These are phyloP conservation scores for Hylodesmum podocarpum DNA, from an alignment of 306 rosid genomes.

Conservation along the genomic window DNA sequence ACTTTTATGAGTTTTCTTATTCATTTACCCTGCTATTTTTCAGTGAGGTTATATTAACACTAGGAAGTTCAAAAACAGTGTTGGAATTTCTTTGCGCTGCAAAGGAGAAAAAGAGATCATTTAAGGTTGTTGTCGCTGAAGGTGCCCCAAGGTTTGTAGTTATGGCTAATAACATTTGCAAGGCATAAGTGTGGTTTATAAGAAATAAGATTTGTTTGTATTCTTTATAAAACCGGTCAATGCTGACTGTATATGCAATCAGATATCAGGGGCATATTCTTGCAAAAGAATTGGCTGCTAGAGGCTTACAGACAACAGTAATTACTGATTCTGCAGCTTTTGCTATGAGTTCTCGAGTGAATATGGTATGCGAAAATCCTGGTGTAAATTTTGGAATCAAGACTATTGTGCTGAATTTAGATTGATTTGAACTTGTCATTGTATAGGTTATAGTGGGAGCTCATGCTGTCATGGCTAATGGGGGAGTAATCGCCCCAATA, in stretches of 20 bases:
- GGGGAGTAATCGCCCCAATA: constrained; percentile 92
- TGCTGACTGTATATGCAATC: constrained; percentile 20
- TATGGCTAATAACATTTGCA: constrained; percentile 18
- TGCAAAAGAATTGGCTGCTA: constrained; percentile 74
- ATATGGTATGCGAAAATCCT: constrained; percentile 66
- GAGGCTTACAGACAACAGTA: constrained; percentile 81
- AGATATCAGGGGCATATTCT: constrained; percentile 94
- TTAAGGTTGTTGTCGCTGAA: constrained; percentile 89
- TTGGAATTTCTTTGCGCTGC: constrained; percentile 96
- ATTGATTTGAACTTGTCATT: constrained; percentile 32
- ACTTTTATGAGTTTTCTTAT: not conserved
- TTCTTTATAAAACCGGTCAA: not conserved
- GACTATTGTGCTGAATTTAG: constrained; percentile 9
- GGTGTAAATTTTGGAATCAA: not conserved
- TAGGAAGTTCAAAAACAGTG: constrained; percentile 97
- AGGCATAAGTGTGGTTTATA: not conserved
- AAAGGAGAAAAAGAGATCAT: constrained; percentile 92
- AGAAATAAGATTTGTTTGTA: constrained; percentile 16
- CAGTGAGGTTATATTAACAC: constrained; percentile 96
- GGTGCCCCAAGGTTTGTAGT: constrained; percentile 95
- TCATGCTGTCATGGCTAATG: constrained; percentile 99
- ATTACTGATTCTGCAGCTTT: constrained; percentile 86
- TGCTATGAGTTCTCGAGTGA: constrained; percentile 89
- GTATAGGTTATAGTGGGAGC: constrained; percentile 96
- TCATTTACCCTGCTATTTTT: constrained; percentile 30